These are phyloP conservation scores for Abrus pulchellus DNA, from an alignment of 306 rosid genomes.

Conservation along the genomic window DNA sequence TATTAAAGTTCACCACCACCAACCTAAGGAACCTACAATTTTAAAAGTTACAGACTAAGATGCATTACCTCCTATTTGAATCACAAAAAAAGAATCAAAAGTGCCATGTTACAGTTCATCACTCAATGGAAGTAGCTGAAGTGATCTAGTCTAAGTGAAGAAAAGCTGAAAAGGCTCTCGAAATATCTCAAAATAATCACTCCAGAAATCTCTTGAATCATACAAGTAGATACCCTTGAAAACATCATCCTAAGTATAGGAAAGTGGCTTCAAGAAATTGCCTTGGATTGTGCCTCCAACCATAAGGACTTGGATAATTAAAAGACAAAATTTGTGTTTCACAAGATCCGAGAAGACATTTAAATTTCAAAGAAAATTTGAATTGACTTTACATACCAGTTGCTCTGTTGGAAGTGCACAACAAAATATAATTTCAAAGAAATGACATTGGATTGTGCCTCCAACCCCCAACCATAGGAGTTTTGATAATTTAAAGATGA, in stretches of 20 bases:
- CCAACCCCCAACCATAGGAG: background rate
- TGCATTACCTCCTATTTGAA: background rate
- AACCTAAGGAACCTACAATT: constrained; percentile 1
- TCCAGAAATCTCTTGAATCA: background rate
- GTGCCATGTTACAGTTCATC: background rate
- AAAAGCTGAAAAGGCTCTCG: background rate
- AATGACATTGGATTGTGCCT: background rate
- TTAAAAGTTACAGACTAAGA: constrained; percentile 10
- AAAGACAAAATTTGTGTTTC: background rate
- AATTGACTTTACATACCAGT: background rate
- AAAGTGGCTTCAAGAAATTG: background rate
- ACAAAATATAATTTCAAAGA: background rate
- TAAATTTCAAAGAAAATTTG: background rate
- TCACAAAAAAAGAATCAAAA: background rate
- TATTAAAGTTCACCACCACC: background rate
- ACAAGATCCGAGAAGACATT: background rate
- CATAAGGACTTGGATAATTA: too few relatives aligned
- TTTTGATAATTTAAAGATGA: background rate
- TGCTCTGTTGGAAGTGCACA: background rate
- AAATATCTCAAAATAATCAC: background rate
- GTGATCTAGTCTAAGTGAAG: background rate
- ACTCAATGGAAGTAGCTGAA: background rate
- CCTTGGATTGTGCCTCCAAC: too few relatives aligned
- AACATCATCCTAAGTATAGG: background rate
- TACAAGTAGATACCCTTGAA: background rate